Evolutionary conservation across 768 basidiomycete species (phyloP).

Genomic region (Guyanaporus albipodus): DNA sequence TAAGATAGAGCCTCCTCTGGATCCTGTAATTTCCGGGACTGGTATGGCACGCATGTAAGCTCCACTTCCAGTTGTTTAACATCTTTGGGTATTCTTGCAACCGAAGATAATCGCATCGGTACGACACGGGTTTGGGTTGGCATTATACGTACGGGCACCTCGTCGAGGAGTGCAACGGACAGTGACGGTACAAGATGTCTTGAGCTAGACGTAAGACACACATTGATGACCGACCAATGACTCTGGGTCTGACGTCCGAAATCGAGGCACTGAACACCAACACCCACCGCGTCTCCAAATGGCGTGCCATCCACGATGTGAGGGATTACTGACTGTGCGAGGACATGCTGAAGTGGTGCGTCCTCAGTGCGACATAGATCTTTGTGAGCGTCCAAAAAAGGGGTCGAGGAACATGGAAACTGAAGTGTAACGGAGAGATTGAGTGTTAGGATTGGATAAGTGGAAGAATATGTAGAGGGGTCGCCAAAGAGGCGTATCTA

Average conservation of each 20-base stretch:
- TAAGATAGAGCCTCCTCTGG: too few relatives aligned
- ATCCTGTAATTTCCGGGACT: background rate
- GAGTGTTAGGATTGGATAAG: slow-evolving; percentile 54
- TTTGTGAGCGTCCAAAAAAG: background rate
- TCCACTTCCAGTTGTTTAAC: slow-evolving; percentile 38
- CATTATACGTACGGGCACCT: slow-evolving; percentile 38
- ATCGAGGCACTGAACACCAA: slow-evolving; percentile 52
- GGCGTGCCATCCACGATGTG: slow-evolving; percentile 75
- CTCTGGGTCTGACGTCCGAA: slow-evolving; percentile 17
- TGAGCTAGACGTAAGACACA: slow-evolving; percentile 1
- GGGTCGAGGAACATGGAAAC: slow-evolving; percentile 3
- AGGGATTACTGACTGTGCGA: slow-evolving; percentile 52
- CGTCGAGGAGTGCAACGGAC: slow-evolving; percentile 15
- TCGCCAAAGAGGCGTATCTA: slow-evolving; percentile 85
- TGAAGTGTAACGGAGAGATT: slow-evolving; percentile 46
- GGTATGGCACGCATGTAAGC: slow-evolving; percentile 28
- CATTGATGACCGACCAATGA: slow-evolving; percentile 51
- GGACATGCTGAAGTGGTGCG: slow-evolving; percentile 37
- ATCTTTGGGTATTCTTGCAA: slow-evolving; percentile 30
- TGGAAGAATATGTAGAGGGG: slow-evolving; percentile 41
- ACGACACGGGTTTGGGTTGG: slow-evolving; percentile 62
- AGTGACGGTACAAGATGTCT: slow-evolving; percentile 13
- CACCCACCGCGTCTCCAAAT: slow-evolving; percentile 66
- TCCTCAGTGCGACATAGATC: background rate
- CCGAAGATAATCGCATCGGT: slow-evolving; percentile 43